Conservation (phyloP, 108 stramenopile genomes). For the Cyclotella choctawhatcheeana region DNA sequence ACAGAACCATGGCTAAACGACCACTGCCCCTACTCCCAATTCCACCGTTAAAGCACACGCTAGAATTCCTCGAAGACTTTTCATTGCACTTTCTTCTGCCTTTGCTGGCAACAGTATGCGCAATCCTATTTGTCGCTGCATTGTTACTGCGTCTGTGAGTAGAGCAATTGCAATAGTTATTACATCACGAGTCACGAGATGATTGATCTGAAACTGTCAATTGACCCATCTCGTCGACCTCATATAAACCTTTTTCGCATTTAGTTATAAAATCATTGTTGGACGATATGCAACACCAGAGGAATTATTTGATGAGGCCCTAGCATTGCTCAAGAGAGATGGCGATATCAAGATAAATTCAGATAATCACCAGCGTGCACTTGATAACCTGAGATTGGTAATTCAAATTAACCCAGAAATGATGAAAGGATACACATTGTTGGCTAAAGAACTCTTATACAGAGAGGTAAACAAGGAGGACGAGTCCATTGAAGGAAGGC, state of each 20-base stretch:
- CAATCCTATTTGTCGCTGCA: constrained; percentile 8
- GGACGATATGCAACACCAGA: constrained; percentile 28
- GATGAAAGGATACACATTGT: constrained; percentile 9
- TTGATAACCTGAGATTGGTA: constrained; percentile 22
- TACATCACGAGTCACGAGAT: too few relatives aligned
- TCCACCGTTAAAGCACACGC: not conserved
- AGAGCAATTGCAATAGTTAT: too few relatives aligned
- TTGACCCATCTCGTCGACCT: not conserved
- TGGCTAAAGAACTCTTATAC: constrained; percentile 28
- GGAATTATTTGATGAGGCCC: constrained; percentile 30
- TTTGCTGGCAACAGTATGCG: constrained; percentile 11
- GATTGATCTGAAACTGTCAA: not conserved
- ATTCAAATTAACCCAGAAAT: constrained; percentile 16
- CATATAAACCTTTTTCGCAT: not conserved
- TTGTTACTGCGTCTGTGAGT: not conserved
- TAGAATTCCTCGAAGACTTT: constrained; percentile 31
- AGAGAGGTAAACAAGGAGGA: constrained; percentile 15
- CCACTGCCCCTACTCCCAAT: too few relatives aligned
- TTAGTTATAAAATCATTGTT: not conserved
- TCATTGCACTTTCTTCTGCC: constrained; percentile 28
- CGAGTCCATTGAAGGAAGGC: not conserved
- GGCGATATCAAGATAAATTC: not conserved
- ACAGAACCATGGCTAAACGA: too few relatives aligned
- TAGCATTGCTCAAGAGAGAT: constrained; percentile 14
- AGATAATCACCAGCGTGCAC: constrained; percentile 6